These are phyloP conservation scores for Trypanosomatidae sp. DNA, from an alignment of 208 protist species.

Conservation along the genomic window DNA sequence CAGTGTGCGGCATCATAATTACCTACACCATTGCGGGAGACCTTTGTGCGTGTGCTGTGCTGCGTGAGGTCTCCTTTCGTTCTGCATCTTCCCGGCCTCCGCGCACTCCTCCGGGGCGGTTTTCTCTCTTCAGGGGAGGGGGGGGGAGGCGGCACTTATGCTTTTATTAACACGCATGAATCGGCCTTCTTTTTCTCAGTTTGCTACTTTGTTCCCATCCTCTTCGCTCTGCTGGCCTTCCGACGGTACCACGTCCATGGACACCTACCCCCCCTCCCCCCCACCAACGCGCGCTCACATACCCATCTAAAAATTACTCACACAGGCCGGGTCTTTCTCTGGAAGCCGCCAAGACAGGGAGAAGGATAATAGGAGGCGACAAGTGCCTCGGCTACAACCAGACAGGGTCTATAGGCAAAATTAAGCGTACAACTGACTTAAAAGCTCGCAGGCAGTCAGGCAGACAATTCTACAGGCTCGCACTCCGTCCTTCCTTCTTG, in stretches of 20 bases:
- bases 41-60: neutral
- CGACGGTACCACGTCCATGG: neutral
- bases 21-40: neutral
- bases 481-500: neutral
- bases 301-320: neutral
- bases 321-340: neutral
- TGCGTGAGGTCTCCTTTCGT: neutral
- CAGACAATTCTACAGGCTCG: neutral
- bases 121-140: neutral
- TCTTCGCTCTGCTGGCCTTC: neutral
- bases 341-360: neutral
- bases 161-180: neutral
- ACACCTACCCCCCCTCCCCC: neutral
- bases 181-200: neutral
- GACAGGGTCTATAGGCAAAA: neutral
- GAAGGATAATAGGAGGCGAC: neutral
- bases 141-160: neutral
- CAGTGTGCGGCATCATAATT: neutral
- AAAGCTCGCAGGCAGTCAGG: neutral
- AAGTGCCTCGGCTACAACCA: neutral
- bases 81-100: neutral
- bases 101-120: neutral
- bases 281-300: neutral
- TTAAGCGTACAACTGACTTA: neutral
- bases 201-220: neutral